Percentiles rank a stretch among this genome's conserved stretches.
Conservation (phyloP, 192 early-diverging fungal genomes). For the Chytriomyces sp. region DNA sequence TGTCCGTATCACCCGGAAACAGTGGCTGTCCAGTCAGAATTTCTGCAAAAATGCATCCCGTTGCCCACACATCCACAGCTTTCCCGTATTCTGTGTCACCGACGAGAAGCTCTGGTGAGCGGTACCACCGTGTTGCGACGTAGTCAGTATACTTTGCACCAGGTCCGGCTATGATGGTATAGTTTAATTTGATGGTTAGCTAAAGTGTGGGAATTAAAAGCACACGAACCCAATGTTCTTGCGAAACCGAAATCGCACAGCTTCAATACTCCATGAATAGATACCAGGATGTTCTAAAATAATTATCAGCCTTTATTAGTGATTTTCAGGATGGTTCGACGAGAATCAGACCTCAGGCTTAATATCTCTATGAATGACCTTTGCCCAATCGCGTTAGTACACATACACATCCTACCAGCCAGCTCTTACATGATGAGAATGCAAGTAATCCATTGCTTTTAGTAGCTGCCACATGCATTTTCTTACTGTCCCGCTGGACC, state of each 20-base stretch:
- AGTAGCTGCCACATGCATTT: conserved; percentile 69
- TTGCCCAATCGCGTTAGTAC: not conserved
- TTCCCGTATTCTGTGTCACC: conserved; percentile 69
- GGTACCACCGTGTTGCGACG: conserved; percentile 66
- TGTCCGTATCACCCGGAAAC: conserved; percentile 68
- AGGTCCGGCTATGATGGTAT: conserved; percentile 49
- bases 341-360: conserved; percentile 56
- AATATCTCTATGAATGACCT: conserved; percentile 66
- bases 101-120: conserved; percentile 62
- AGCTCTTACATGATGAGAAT: conserved; percentile 60
- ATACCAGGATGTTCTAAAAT: conserved; percentile 61
- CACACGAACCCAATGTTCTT: conserved; percentile 50
- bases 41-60: conserved; percentile 70
- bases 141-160: conserved; percentile 71
- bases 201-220: not conserved
- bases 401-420: not conserved
- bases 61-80: conserved; percentile 67
- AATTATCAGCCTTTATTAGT: not conserved
- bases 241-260: conserved; percentile 71
- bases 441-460: conserved; percentile 67
- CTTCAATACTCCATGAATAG: conserved; percentile 60
- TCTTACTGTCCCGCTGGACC: conserved; percentile 46
- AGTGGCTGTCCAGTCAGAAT: conserved; percentile 66
- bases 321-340: too few relatives aligned
- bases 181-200: not conserved